phyloP scores from a whole-genome alignment of 1,139 yeast genomes.

The Suhomyces wounanorum region DNA sequence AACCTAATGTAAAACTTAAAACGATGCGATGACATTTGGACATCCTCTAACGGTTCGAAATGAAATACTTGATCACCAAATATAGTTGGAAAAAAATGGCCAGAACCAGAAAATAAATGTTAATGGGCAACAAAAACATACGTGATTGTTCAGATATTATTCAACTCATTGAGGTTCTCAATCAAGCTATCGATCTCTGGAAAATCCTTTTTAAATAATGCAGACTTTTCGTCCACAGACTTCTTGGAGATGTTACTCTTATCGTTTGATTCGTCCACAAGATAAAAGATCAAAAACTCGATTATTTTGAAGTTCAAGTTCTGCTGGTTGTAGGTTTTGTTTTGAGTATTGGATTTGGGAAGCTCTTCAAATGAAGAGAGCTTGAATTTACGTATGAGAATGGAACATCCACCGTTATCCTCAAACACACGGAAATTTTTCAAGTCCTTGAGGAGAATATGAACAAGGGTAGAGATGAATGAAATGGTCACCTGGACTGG shows the following conservation, averaged over 20 bases:
- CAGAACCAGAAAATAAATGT: no score
- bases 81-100: no score
- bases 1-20: no score
- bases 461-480: constrained; percentile 59
- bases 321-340: constrained; percentile 29
- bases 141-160: constrained; percentile 12
- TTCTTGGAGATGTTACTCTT: constrained; percentile 21
- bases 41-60: no score
- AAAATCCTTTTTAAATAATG: constrained; percentile 48
- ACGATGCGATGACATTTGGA: no score
- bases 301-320: constrained; percentile 60
- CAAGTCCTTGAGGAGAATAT: constrained; percentile 59
- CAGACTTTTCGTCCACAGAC: constrained; percentile 56
- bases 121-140: no score
- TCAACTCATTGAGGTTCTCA: constrained; percentile 40
- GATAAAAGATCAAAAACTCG: constrained; percentile 71
- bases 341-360: constrained; percentile 5
- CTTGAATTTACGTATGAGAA: constrained; percentile 46
- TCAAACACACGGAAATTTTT: constrained; percentile 64
- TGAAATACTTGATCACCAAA: no score
- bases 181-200: constrained; percentile 46
- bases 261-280: constrained; percentile 60
- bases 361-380: constrained; percentile 18
- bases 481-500: constrained; percentile 37
- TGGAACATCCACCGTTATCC: constrained; percentile 55